Evolutionary conservation across 495 filamentous ascomycete genomes (phyloP), one percentile per base, ranked within the genome.

Genomic region (Xylaria bambusicola): DNA sequence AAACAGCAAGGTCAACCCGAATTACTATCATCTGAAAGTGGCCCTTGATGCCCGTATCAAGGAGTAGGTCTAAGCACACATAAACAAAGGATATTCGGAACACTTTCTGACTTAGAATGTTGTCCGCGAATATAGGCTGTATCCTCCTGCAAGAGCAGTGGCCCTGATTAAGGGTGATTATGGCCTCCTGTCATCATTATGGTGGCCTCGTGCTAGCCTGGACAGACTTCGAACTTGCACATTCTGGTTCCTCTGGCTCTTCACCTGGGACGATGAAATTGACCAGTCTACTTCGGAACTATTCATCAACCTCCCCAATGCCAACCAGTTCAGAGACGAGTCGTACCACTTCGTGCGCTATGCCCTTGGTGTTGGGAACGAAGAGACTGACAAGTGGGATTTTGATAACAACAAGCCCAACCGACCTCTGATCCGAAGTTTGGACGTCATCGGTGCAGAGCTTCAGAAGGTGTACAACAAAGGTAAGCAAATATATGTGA

Each of bases 191-290:
- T 15, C 47, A 9, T 33, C 27, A 0, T 12, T 50, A 7, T 50
- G 47, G 47, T 50, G 47, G 47, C 47, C 47, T 6, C 26, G 27
- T 21, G 47, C 47, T n/a, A 18, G 27, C 5, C 5, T 13, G 0
- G 29, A 50, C 18, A 35, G 47, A n/a, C 47, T 50, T 21, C 27
- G 35, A 13, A 50, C 17, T 9, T 50, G 47, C 17, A 50, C 47
- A 13, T 50, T 50, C 5, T 50, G 47, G 47, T 21, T 50, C 8
- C 27, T 50, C 1, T 50, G 47, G 47, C 47, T 50, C 6, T 50
- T 50, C 17, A 50, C 47, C 35, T 50, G 47, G 47, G 29, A 62
- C 7, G 60, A 62, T 26, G 60, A 59, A 26, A 40, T 62, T 5
- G 59, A 62, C 46, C 45, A 45, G 29, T 47, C 58, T 15, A 55